A percentile compares a stretch with the other conserved stretches of the same genome.
Evolutionary conservation across 495 filamentous ascomycete genomes (phyloP).

Genomic region (Aspergillus homomorphus): DNA sequence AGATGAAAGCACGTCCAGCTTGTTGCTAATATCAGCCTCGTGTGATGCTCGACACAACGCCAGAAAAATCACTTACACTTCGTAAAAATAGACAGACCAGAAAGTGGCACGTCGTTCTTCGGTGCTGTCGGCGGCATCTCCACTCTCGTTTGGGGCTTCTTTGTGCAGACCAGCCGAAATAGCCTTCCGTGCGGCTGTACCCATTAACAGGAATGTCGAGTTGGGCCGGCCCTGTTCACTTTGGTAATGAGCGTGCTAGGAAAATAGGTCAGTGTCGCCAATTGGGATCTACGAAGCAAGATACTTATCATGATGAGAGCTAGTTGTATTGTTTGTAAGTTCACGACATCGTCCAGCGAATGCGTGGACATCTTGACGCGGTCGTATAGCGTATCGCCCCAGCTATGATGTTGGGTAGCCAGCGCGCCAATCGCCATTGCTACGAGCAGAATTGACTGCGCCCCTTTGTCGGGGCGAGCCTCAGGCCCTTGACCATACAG

Average conservation of each 20-base stretch:
- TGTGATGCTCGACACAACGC: neutral
- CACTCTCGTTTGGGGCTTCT: constrained; percentile 29
- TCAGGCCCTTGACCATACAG: constrained; percentile 29
- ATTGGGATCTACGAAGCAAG: neutral
- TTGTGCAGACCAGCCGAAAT: constrained; percentile 44
- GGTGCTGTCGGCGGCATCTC: constrained; percentile 27
- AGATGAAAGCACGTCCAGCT: constrained; percentile 45
- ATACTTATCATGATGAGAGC: constrained; percentile 45
- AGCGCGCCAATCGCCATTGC: constrained; percentile 33
- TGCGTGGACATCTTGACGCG: constrained; percentile 37
- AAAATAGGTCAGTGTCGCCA: constrained; percentile 1
- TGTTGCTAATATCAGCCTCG: constrained; percentile 14
- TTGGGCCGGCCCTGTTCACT: constrained; percentile 44
- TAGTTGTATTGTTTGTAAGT: constrained; percentile 42
- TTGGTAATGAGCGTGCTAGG: constrained; percentile 38
- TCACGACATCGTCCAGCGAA: constrained; percentile 41
- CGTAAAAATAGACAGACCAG: constrained; percentile 42
- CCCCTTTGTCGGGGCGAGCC: constrained; percentile 23
- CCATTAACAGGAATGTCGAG: constrained; percentile 40
- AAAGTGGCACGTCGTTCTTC: constrained; percentile 40
- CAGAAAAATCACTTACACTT: constrained; percentile 30
- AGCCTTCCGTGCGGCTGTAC: constrained; percentile 39
- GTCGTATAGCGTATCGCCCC: constrained; percentile 41
- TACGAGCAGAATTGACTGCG: constrained; percentile 31
- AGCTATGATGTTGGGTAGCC: constrained; percentile 33